These are phyloP conservation scores for Geotrichum restrictum DNA, from an alignment of 1,139 yeast genomes.

Conservation along the genomic window DNA sequence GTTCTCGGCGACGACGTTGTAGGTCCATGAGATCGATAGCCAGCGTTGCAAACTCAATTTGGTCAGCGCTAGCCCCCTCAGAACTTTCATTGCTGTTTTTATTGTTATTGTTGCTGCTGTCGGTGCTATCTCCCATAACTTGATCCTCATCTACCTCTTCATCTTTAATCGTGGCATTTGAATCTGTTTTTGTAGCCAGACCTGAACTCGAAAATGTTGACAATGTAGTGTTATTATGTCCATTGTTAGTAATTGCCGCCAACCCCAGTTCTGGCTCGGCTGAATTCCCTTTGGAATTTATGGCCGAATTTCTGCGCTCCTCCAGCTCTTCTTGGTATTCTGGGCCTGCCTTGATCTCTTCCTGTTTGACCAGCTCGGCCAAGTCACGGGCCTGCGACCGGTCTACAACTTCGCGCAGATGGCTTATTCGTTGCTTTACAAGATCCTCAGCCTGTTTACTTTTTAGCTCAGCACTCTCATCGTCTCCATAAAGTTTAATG, in stretches of 20 bases:
- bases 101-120: conserved; percentile 18
- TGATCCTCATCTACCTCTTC: background rate
- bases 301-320: background rate
- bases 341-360: conserved; percentile 43
- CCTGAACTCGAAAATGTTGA: background rate
- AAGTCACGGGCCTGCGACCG: conserved; percentile 55
- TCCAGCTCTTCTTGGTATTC: conserved; percentile 28
- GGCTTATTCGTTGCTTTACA: conserved; percentile 33
- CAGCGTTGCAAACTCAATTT: conserved; percentile 32
- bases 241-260: background rate
- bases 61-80: background rate
- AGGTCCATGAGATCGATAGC: conserved; percentile 44
- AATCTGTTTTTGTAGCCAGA: background rate
- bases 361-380: conserved; percentile 46
- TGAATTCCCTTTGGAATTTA: background rate
- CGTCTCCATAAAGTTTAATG: conserved; percentile 35
- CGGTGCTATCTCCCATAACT: too few species aligned
- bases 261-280: background rate
- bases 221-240: too few species aligned
- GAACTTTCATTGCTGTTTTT: conserved; percentile 18
- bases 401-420: conserved; percentile 47
- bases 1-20: conserved; percentile 48
- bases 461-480: conserved; percentile 22
- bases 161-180: conserved; percentile 9
- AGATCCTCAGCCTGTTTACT: conserved; percentile 34